Evolutionary conservation across 345 rosid species (phyloP).

Genomic region (Salix purpurea): DNA sequence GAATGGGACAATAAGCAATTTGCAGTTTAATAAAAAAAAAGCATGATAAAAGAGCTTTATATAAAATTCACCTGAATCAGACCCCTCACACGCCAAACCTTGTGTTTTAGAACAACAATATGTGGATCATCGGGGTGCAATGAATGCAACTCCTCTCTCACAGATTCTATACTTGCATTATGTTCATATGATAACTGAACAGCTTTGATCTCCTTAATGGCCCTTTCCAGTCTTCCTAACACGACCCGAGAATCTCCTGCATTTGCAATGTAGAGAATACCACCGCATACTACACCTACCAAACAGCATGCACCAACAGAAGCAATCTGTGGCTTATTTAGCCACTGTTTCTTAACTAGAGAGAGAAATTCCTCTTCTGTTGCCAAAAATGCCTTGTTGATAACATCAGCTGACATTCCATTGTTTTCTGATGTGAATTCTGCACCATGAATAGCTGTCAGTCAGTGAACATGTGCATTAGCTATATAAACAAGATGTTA

Average conservation of each 20-base stretch:
- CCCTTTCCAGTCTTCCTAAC: slow-evolving; percentile 56
- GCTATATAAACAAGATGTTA: slow-evolving; percentile 21
- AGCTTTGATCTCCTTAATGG: slow-evolving; percentile 62
- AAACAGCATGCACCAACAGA: slow-evolving; percentile 92
- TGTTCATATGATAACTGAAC: slow-evolving; percentile 85
- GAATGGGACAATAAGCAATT: background rate
- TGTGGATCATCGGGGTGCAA: slow-evolving; percentile 96
- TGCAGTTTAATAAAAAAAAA: background rate
- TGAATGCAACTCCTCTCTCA: slow-evolving; percentile 78
- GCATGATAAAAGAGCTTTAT: background rate
- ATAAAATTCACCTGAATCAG: slow-evolving; percentile 64
- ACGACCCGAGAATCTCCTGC: slow-evolving; percentile 96
- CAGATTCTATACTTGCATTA: slow-evolving; percentile 78
- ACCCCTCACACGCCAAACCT: slow-evolving; percentile 98
- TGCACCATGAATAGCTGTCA: slow-evolving; percentile 51
- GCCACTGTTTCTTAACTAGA: slow-evolving; percentile 68
- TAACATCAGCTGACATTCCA: slow-evolving; percentile 85
- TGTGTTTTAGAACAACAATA: slow-evolving; percentile 83
- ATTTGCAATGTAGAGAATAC: slow-evolving; percentile 75
- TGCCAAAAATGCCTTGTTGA: slow-evolving; percentile 71
- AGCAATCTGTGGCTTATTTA: slow-evolving; percentile 71
- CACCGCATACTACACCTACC: slow-evolving; percentile 79
- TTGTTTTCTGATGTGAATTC: slow-evolving; percentile 72
- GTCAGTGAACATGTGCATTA: slow-evolving; percentile 39
- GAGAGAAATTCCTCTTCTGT: slow-evolving; percentile 91